Conservation (phyloP, 192 early-diverging fungal species). For the Phycomyces nitens region DNA sequence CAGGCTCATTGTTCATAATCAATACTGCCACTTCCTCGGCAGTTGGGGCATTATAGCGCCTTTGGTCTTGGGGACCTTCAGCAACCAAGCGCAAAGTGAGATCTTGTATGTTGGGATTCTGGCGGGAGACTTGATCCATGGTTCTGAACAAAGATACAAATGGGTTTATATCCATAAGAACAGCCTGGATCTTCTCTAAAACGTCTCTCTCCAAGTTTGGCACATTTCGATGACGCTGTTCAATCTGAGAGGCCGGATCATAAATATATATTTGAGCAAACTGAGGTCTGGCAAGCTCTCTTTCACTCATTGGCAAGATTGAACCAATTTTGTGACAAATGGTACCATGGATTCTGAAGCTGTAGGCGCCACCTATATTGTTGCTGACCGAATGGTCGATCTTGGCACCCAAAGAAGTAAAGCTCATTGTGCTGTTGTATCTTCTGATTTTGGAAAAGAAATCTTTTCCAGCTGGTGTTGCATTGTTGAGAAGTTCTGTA, state of each 20-base stretch:
- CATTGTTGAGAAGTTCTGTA: too few relatives aligned
- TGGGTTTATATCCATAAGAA: neutral
- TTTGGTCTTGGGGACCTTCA: neutral
- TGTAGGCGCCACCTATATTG: too few relatives aligned
- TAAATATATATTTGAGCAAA: conserved; percentile 8
- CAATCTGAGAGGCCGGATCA: neutral
- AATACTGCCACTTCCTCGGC: too few relatives aligned
- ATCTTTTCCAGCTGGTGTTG: too few relatives aligned
- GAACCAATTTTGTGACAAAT: neutral
- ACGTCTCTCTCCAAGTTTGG: too few relatives aligned
- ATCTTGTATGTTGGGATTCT: neutral
- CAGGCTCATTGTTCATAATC: neutral
- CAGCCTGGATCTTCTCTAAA: too few relatives aligned
- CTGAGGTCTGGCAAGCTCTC: neutral
- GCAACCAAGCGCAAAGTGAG: neutral
- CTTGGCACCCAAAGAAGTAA: conserved; percentile 2
- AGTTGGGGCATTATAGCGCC: too few relatives aligned
- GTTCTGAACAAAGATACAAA: neutral
- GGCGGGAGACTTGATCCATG: neutral
- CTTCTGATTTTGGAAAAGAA: too few relatives aligned
- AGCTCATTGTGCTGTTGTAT: neutral
- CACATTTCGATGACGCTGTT: neutral
- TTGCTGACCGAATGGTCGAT: neutral
- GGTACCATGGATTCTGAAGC: too few relatives aligned
- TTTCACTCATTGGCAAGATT: neutral